Conservation (phyloP, 306 rosid species). For the Boehmeria nivea region DNA sequence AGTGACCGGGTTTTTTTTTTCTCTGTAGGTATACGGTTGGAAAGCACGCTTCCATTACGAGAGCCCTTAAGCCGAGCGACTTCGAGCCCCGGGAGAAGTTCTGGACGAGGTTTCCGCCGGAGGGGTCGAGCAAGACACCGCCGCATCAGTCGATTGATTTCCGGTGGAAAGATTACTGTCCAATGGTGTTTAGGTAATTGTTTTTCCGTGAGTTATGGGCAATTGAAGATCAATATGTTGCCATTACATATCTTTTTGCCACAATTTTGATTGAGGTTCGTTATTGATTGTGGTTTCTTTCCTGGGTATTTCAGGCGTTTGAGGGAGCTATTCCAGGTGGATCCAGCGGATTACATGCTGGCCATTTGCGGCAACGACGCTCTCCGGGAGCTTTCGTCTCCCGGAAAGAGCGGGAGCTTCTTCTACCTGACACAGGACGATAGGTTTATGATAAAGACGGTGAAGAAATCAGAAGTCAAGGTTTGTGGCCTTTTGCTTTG, state of each 20-base stretch:
- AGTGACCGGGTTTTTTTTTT: constrained; percentile 5
- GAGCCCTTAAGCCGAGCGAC: constrained; percentile 52
- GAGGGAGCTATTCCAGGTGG: constrained; percentile 80
- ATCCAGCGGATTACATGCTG: constrained; percentile 93
- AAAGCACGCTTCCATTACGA: constrained; percentile 65
- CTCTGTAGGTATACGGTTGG: constrained; percentile 72
- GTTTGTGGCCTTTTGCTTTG: constrained; percentile 35
- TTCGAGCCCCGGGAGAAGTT: constrained; percentile 89
- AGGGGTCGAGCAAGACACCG: constrained; percentile 85
- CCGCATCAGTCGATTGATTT: constrained; percentile 87
- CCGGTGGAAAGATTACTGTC: constrained; percentile 97
- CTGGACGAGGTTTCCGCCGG: constrained; percentile 92
- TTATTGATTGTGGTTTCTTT: background rate
- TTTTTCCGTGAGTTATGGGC: too few species aligned
- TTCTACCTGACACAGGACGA: constrained; percentile 95
- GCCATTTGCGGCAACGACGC: constrained; percentile 90
- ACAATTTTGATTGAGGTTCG: background rate
- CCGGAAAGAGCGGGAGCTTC: constrained; percentile 92
- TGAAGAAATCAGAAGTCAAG: constrained; percentile 97
- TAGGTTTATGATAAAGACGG: constrained; percentile 91
- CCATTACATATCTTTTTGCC: background rate
- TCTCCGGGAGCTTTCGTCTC: constrained; percentile 93
- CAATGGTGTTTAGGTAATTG: constrained; percentile 83
- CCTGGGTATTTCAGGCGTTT: constrained; percentile 50
- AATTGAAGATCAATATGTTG: background rate